These are phyloP conservation scores for Penicillium psychrofluorescens DNA, from an alignment of 495 filamentous ascomycete species.

Conservation along the genomic window DNA sequence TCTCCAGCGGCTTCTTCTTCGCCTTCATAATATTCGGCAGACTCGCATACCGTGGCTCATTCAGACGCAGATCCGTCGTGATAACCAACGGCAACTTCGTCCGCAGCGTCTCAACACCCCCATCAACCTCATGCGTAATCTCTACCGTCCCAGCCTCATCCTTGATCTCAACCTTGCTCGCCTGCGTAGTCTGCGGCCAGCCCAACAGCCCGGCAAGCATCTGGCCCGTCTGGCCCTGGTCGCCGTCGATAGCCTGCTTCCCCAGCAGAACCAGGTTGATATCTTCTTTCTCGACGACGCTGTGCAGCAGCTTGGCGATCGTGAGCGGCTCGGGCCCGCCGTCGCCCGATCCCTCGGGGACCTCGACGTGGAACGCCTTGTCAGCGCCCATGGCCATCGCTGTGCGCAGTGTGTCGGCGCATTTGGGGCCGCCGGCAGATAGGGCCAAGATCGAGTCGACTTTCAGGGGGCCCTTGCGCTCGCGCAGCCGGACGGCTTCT, in stretches of 20 bases:
- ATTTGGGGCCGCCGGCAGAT: slow-evolving; percentile 79
- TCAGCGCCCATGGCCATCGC: slow-evolving; percentile 99
- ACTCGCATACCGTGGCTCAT: slow-evolving; percentile 91
- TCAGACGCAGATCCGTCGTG: slow-evolving; percentile 90
- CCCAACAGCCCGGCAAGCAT: slow-evolving; percentile 91
- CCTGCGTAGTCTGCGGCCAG: slow-evolving; percentile 93
- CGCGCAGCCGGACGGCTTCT: slow-evolving; percentile 88
- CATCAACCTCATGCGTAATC: slow-evolving; percentile 89
- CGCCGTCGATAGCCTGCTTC: slow-evolving; percentile 97
- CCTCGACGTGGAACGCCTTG: slow-evolving; percentile 76
- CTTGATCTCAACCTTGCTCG: slow-evolving; percentile 68
- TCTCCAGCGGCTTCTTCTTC: slow-evolving; percentile 97
- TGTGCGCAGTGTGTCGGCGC: slow-evolving; percentile 79
- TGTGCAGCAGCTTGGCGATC: slow-evolving; percentile 80
- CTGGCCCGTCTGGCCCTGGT: slow-evolving; percentile 92
- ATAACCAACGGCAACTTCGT: slow-evolving; percentile 83
- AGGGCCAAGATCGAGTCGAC: slow-evolving; percentile 89
- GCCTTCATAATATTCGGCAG: slow-evolving; percentile 99
- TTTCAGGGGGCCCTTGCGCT: slow-evolving; percentile 51
- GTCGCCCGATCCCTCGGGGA: slow-evolving; percentile 39
- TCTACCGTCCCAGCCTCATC: slow-evolving; percentile 48
- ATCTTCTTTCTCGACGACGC: slow-evolving; percentile 71
- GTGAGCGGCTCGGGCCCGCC: slow-evolving; percentile 75
- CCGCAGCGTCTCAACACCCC: slow-evolving; percentile 82
- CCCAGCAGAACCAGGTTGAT: slow-evolving; percentile 88